Evolutionary conservation across 164 flowering plant species (phyloP), one percentile per base, ranked within the genome.

Genomic region (Malania oleifera): DNA sequence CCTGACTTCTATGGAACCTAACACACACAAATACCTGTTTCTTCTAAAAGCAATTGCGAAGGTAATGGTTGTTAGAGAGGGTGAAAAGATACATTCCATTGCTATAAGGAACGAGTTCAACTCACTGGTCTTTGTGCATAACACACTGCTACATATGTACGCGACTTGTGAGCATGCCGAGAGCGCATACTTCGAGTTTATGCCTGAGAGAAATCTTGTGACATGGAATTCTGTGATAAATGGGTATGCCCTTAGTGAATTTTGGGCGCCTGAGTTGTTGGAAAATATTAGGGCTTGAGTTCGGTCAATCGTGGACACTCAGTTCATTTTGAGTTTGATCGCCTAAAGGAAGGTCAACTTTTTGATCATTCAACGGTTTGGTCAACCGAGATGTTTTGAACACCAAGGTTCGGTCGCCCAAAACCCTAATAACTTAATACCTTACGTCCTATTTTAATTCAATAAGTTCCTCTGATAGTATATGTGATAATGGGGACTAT

Each of bases 151-250:
- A 31, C 72, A 73, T 52, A 52, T 70, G 62, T 77, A 77, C 56
- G 67, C 74, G 1, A 49, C 60, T 35, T 77, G 75, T 63, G 81
- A 75, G 12, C 22, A 31, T 7, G 61, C 62, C 20, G 69, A 71
- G 52, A 69, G 68, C 56, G 78, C 76, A 0, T 64, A 63, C 48
- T 77, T 73, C 56, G 81, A 47, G 19, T 40, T 52, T 57, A 74
- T 74, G 73, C 41, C 67, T 48, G 63, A 65, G 14, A 68, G 57
- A 55, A 66, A 74, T 51, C 35, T 71, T 8, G 81, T 73, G 35
- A 64, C 78, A 29, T 73, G 77, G 78, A 77, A 73, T 50, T 65
- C 74, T 57, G 70, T 74, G 51, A 77, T 77, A 51, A 73, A 77
- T 64, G 81, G 73, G 60, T 71, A 63, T 63, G 75, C 72, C 10